Evolutionary conservation across 176 grass and related monocot genomes (phyloP), one percentile per base, ranked within the genome.

Genomic region (Chloris gayana): DNA sequence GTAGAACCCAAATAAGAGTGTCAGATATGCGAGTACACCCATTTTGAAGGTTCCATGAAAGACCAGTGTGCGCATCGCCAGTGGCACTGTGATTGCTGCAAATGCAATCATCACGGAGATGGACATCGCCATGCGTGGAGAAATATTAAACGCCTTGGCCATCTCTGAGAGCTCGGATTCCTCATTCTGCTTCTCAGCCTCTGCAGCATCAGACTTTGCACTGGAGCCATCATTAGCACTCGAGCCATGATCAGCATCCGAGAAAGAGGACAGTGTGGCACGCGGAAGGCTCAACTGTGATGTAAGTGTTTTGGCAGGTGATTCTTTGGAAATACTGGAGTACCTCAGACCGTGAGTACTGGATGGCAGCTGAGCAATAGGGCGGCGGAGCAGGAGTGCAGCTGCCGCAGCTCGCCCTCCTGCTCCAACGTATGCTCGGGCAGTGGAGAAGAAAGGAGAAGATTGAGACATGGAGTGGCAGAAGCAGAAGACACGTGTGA

Each of bases 71-170:
- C 70, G 85, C 96, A 99, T 99, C 1, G 35, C 66, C 46, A 95
- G 82, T 6, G 96, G 96, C 47, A 95, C 25, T 0, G 86, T 73
- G 29, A 99, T 90, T 2, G 92, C 96, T 0, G 92, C 90, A 25
- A 99, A 89, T 72, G 86, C 88, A 82, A 95, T 99, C 44, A 86
- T 34, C 45, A 82, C 72, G 9, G 89, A 89, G 44, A 95, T 87
- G 19, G 88, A 81, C 69, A 84, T 87, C 1, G 96, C 96, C 44
- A 91, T 93, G 50, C 75, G 76, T 41, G 90, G 91, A 1, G 96
- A 91, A 41, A 99, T 95, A 71, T 91, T 72, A 73, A 99, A 99
- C 4, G 92, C 96, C 78, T 89, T 92, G 37, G 90, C 92, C 96
- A 99, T 91, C 74, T 80, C 86, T 1, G 92, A 85, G 41, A 73